Evolutionary conservation across 2,329 filamentous ascomycete genomes (phyloP), one percentile per base, ranked within the genome.

Genomic region (Rutstroemia sp.): DNA sequence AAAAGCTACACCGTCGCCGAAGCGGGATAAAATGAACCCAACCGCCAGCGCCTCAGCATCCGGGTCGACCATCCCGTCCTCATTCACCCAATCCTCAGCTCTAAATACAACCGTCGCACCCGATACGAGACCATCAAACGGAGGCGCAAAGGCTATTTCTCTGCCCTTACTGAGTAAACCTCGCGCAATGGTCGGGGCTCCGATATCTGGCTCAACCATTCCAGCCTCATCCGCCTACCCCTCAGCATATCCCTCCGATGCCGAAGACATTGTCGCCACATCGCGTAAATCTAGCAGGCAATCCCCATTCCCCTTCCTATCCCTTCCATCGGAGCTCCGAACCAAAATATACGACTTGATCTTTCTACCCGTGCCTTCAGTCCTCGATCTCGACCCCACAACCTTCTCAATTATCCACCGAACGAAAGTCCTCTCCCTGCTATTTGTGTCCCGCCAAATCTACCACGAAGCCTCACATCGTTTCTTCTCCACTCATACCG

Each of bases 261-360:
- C 62, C 7, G 64, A 67, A 53, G 65, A 63, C 46, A 56, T 61
- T 39, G 57, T 48, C 52, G 25, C 38, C 8, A 44, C 50, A 8
- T 21, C 47, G 30, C 47, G 27, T 25, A 56, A 46, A 46, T 21
- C 23, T 14, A 19, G 6, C 3, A 60, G 59, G 39, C 30, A 58
- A 56, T 17, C n/a, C 46, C 76, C 80, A 0, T 89, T 89, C 55
- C 79, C 74, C 7, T 87, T 91, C 68, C 76, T 90, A 57, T 74
- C 79, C 30, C 73, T 92, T 1, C 87, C 88, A 0, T 77, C 81
- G 0, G 88, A 92, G 67, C 70, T 92, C 30, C 83, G 88, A 7
- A 73, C 86, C 58, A 81, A 82, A 63, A 79, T 92, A 12, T 91
- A 90, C 68, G 77, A 75, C 40, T 75, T 83, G 62, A 77, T 84